Evolutionary conservation across 2,329 filamentous ascomycete species (phyloP).

Genomic region (Sporothrix brasiliensis): DNA sequence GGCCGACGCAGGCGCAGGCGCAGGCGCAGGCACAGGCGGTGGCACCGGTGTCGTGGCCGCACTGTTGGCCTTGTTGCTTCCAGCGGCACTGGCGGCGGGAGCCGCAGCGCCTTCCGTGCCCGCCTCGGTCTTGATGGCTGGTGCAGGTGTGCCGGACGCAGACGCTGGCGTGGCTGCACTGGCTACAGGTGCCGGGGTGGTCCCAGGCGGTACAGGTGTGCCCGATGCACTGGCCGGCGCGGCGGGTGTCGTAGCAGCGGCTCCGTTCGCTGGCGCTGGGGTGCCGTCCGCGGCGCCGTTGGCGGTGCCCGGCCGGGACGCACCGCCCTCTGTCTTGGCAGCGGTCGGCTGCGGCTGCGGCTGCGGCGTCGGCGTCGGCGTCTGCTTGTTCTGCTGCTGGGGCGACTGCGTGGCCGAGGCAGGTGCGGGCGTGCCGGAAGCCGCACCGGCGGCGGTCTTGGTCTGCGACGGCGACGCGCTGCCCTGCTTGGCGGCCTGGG

Average conservation of each 20-base stretch:
- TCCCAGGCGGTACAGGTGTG: conserved; percentile 4
- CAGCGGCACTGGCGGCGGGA: conserved; percentile 1
- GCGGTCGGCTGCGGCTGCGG: not conserved
- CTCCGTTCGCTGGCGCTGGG: conserved; percentile 2
- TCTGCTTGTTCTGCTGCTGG: conserved; percentile 35
- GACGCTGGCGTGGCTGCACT: conserved; percentile 25
- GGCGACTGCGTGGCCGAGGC: conserved; percentile 48
- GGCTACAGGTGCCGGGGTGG: conserved; percentile 7
- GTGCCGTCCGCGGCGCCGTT: conserved; percentile 23
- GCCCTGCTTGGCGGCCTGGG: conserved; percentile 43
- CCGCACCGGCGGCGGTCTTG: conserved; percentile 44
- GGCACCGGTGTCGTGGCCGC: conserved; percentile 15
- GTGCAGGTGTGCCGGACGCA: conserved; percentile 17
- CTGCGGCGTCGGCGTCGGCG: not conserved
- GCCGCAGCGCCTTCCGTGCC: conserved; percentile 29
- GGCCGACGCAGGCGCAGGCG: not conserved
- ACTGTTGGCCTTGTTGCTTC: conserved; percentile 13
- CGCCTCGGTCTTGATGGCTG: conserved; percentile 29
- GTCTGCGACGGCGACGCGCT: conserved; percentile 53
- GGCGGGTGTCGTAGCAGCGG: not conserved
- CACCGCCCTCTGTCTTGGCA: conserved; percentile 43
- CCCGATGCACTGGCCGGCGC: conserved; percentile 16
- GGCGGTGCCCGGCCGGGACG: conserved; percentile 29
- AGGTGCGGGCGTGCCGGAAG: not conserved
- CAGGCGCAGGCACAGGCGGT: not conserved